Percentiles rank a stretch among this genome's conserved stretches.
These are phyloP conservation scores for Alternaria sp. DNA, from an alignment of 2,329 filamentous ascomycete species.

Conservation along the genomic window DNA sequence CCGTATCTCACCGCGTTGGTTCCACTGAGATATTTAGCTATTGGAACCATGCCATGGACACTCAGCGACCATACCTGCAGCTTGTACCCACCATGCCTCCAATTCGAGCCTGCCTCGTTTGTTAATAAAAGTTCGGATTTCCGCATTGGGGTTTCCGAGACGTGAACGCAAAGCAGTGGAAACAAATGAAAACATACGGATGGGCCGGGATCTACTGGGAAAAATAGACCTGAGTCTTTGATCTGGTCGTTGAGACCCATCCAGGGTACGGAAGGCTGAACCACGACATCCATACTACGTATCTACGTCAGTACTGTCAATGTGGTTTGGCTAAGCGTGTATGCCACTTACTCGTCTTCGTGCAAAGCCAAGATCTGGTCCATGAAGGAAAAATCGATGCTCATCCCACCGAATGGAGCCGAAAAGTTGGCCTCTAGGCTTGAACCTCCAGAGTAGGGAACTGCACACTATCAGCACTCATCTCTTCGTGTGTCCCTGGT, in stretches of 20 bases:
- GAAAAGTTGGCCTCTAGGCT: slow-evolving; percentile 91
- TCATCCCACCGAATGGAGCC: slow-evolving; percentile 84
- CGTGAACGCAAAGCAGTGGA: slow-evolving; percentile 5
- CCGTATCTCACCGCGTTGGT: slow-evolving; percentile 84
- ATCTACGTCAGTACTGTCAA: slow-evolving; percentile 30
- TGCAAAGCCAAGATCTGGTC: slow-evolving; percentile 81
- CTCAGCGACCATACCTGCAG: slow-evolving; percentile 50
- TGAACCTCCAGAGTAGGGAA: slow-evolving; percentile 85
- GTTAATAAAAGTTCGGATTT: slow-evolving; percentile 33
- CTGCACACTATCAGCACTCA: slow-evolving; percentile 44
- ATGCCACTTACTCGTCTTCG: slow-evolving; percentile 68
- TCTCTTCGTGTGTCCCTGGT: neutral
- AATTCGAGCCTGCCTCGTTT: slow-evolving; percentile 67
- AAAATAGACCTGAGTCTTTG: slow-evolving; percentile 80
- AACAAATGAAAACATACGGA: slow-evolving; percentile 41
- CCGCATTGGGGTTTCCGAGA: slow-evolving; percentile 23
- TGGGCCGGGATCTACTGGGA: slow-evolving; percentile 86
- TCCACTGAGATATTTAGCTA: slow-evolving; percentile 60
- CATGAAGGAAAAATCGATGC: slow-evolving; percentile 90
- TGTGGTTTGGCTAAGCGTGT: neutral
- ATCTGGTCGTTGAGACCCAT: slow-evolving; percentile 83
- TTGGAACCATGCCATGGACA: neutral
- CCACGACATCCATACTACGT: slow-evolving; percentile 80
- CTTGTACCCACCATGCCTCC: slow-evolving; percentile 86
- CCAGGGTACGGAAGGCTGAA: slow-evolving; percentile 93